Evolutionary conservation across 768 basidiomycete genomes (phyloP).

Genomic region (Trametes cinnabarina): DNA sequence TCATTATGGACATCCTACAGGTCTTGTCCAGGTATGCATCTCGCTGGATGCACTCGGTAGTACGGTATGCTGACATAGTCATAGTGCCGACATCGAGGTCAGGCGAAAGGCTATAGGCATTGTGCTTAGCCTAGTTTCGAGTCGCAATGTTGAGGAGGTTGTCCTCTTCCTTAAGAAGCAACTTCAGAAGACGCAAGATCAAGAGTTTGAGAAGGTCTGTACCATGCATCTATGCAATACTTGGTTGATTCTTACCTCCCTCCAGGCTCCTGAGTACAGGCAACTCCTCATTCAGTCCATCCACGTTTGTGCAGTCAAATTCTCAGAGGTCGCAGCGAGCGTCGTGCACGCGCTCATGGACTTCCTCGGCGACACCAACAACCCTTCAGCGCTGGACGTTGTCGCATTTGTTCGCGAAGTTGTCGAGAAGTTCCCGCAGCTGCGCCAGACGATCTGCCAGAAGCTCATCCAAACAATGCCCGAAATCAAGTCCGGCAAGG

Average conservation of each 20-base stretch:
- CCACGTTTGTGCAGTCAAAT: slow-evolving; percentile 93
- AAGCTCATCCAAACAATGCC: slow-evolving; percentile 78
- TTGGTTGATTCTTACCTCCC: not conserved
- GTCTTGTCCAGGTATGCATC: slow-evolving; percentile 69
- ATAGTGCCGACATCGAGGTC: slow-evolving; percentile 93
- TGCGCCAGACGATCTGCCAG: slow-evolving; percentile 79
- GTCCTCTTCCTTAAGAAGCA: slow-evolving; percentile 97
- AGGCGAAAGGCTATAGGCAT: slow-evolving; percentile 88
- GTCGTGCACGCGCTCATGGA: slow-evolving; percentile 94
- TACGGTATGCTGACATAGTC: not conserved
- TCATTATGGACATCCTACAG: slow-evolving; percentile 95
- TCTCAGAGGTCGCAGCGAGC: slow-evolving; percentile 93
- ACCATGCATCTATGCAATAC: not conserved
- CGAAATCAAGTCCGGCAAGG: slow-evolving; percentile 94
- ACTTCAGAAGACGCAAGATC: slow-evolving; percentile 87
- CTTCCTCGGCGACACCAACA: slow-evolving; percentile 92
- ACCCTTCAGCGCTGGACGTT: slow-evolving; percentile 93
- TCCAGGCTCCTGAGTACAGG: slow-evolving; percentile 87
- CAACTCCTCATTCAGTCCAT: slow-evolving; percentile 97
- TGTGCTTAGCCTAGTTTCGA: slow-evolving; percentile 89
- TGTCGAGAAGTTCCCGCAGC: slow-evolving; percentile 92
- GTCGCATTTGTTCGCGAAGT: slow-evolving; percentile 91
- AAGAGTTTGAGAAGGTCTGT: slow-evolving; percentile 85
- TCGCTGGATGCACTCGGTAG: not conserved
- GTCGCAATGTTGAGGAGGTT: slow-evolving; percentile 94